Base-by-base conservation (phyloP, 306 rosid species). In the Quillaja saponaria region DNA sequence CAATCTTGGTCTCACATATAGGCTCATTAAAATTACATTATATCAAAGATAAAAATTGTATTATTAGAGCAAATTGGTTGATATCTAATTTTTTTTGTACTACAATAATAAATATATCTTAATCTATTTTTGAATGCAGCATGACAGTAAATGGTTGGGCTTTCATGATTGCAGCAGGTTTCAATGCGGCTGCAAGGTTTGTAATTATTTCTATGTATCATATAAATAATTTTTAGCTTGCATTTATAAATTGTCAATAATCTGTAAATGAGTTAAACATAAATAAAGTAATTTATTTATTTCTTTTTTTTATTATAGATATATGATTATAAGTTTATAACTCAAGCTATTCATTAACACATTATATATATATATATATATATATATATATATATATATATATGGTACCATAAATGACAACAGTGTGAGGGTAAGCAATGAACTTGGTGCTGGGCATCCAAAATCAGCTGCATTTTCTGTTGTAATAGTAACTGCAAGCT, bases 121-220 rank as follows among this genome's bases (percentile, higher is more conserved):
- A n/a, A n/a, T 46, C 13, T n/a, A 50, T 17, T 17, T 20, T 2
- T 13, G 13, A 4, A n/a, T 63, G 66, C 82, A 82, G 85, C 67
- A 76, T 73, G 80, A 25, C 74, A 4, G 63, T 82, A 17, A 35
- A 63, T 20, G 87, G 84, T 37, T 68, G 75, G 82, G 67, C 72
- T 28, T 67, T 1, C 73, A 73, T 73, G 85, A 64, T 76, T 5
- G 37, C 88, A 6, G 76, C 73, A 41, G 88, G 88, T 3, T 82
- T 82, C 73, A 82, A 82, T 53, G 88, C 88, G 0, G 88, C 82
- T 8, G 88, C 85, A 17, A 79, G 88, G 88, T 82, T 8, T 21
- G 63, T 46, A 4, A 1, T 6, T 8, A 39, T 25, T 25, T 25
- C 31, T 25, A 25, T 25, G n/a, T n/a, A n/a, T n/a, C n/a, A n/a